A percentile compares a stretch with the other conserved stretches of the same genome.
These are phyloP conservation scores for Taphrina pruni DNA, from an alignment of 1,139 yeast species.

Conservation along the genomic window DNA sequence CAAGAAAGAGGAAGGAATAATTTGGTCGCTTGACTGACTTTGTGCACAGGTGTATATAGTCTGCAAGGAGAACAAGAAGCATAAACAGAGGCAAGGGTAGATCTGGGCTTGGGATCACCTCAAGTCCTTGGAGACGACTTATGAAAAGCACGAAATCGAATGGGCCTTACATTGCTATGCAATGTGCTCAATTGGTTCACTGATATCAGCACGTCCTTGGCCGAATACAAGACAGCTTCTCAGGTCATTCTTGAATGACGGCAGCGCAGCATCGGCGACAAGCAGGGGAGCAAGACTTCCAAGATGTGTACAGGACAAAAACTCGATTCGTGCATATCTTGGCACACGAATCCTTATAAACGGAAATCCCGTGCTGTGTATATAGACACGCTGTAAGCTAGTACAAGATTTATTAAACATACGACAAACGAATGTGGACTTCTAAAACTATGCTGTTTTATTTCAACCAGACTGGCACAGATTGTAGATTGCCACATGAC, in stretches of 20 bases:
- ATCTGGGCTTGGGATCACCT: too few relatives aligned
- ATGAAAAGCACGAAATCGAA: background rate
- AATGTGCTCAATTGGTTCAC: too few relatives aligned
- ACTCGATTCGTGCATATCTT: too few relatives aligned
- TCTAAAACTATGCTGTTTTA: constrained; percentile 14
- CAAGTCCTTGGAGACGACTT: background rate
- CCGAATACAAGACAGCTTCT: too few relatives aligned
- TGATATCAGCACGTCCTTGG: too few relatives aligned
- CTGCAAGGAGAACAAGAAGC: constrained; percentile 40
- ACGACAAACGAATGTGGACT: constrained; percentile 5
- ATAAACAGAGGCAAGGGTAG: constrained; percentile 39
- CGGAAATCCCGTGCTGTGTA: too few relatives aligned
- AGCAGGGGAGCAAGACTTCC: too few relatives aligned
- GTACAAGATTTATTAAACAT: constrained; percentile 12
- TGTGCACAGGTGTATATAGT: constrained; percentile 29
- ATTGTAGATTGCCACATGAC: constrained; percentile 1
- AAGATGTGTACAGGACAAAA: too few relatives aligned
- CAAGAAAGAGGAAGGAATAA: background rate
- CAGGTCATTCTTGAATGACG: too few relatives aligned
- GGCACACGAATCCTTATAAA: too few relatives aligned
- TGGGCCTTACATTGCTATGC: too few relatives aligned
- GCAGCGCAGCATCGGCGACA: too few relatives aligned
- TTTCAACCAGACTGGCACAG: constrained; percentile 4
- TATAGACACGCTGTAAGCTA: constrained; percentile 2
- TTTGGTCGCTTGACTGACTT: background rate